Percentiles rank a stretch among this genome's conserved stretches.
Conservation (phyloP, 2,329 filamentous ascomycete genomes). For the Alternaria sp. region DNA sequence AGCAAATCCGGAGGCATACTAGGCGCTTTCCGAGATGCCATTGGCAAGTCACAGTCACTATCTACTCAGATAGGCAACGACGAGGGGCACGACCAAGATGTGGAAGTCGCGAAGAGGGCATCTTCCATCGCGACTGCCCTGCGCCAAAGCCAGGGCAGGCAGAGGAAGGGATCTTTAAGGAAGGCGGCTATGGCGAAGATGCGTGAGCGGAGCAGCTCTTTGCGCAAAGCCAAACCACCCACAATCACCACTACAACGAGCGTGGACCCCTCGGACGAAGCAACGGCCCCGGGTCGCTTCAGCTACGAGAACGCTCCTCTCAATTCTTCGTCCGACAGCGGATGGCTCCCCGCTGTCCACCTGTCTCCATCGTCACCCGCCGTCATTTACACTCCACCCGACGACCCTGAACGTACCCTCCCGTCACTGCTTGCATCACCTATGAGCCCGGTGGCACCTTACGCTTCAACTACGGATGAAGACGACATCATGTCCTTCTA, state of each 20-base stretch:
- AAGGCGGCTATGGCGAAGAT: constrained; percentile 81
- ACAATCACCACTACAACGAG: constrained; percentile 30
- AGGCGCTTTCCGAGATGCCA: constrained; percentile 56
- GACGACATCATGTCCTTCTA: constrained; percentile 77
- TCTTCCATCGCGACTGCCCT: constrained; percentile 50
- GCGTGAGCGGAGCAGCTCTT: constrained; percentile 40
- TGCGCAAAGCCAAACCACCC: constrained; percentile 34
- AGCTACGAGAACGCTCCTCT: constrained; percentile 51
- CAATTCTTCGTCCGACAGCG: constrained; percentile 47
- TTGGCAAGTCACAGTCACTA: constrained; percentile 44
- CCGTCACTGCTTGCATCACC: constrained; percentile 47
- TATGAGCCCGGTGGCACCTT: constrained; percentile 65
- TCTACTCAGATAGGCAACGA: constrained; percentile 30
- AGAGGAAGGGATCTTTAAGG: constrained; percentile 83
- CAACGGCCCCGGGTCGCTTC: constrained; percentile 41
- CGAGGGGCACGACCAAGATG: constrained; percentile 35
- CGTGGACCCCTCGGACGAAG: constrained; percentile 26
- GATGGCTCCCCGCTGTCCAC: constrained; percentile 31
- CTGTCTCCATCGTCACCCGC: constrained; percentile 28
- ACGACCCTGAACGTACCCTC: constrained; percentile 37
- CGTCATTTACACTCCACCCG: constrained; percentile 2
- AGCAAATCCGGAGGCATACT: constrained; percentile 72
- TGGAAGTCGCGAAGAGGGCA: constrained; percentile 36
- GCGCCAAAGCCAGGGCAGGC: constrained; percentile 63
- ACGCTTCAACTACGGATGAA: constrained; percentile 83